Conservation (phyloP, 345 rosid species). For the Viola odorata region DNA sequence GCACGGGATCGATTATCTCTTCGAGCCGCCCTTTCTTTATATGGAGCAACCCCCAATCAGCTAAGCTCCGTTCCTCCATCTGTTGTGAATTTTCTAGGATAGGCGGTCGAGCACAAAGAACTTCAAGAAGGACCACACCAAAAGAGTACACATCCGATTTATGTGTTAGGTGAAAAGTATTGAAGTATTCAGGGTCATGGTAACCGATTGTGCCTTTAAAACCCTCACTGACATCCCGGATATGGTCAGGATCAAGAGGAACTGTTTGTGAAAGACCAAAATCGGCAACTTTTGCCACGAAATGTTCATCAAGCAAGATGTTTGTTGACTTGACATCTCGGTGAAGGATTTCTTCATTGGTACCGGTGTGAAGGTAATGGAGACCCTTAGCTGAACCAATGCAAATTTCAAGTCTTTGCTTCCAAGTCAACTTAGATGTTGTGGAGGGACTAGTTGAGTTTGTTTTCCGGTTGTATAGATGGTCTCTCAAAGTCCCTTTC, state of each 20-base stretch:
- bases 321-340: constrained; percentile 62
- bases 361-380: constrained; percentile 45
- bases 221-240: constrained; percentile 34
- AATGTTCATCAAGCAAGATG: constrained; percentile 41
- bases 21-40: constrained; percentile 32
- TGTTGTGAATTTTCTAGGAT: constrained; percentile 29
- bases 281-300: constrained; percentile 52
- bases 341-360: constrained; percentile 41
- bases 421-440: constrained; percentile 38
- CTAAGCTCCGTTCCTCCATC: constrained; percentile 40
- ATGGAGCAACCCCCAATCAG: constrained; percentile 39
- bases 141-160: constrained; percentile 60
- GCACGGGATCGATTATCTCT: constrained; percentile 35
- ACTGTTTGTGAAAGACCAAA: constrained; percentile 48
- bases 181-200: constrained; percentile 50
- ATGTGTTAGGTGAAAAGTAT: constrained; percentile 40
- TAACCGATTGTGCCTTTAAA: constrained; percentile 56
- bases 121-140: constrained; percentile 52
- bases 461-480: constrained; percentile 39
- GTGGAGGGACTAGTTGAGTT: too few species aligned
- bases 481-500: constrained; percentile 46
- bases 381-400: constrained; percentile 51
- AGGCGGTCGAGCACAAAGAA: constrained; percentile 48
- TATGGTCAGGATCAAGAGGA: constrained; percentile 24
- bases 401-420: constrained; percentile 54